Evolutionary conservation across 768 basidiomycete genomes (phyloP).

Genomic region (Termitomyces sp.): DNA sequence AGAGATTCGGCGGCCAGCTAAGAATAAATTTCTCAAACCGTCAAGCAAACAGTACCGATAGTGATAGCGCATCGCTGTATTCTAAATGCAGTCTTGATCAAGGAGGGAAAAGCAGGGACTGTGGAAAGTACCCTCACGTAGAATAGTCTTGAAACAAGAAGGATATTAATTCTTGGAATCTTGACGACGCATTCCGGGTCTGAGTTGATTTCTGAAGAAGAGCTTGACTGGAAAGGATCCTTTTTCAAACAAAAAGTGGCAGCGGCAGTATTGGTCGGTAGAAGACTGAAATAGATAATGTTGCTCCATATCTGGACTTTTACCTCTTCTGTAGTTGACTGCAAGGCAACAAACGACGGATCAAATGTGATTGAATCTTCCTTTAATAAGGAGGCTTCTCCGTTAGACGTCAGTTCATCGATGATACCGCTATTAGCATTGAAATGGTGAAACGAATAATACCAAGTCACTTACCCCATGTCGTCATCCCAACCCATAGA

Average conservation of each 20-base stretch:
- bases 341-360: constrained; percentile 1
- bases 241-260: neutral
- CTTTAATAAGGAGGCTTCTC: too few species aligned
- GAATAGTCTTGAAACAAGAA: constrained; percentile 5
- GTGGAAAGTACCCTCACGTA: neutral
- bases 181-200: neutral
- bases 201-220: too few species aligned
- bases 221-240: too few species aligned
- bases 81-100: neutral
- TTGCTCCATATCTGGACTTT: neutral
- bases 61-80: neutral
- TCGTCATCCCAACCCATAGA: neutral
- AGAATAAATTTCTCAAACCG: neutral
- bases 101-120: neutral
- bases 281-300: constrained; percentile 3
- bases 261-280: neutral
- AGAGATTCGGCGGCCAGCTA: neutral
- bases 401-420: neutral
- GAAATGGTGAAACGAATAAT: neutral
- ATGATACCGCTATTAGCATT: neutral
- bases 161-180: neutral
- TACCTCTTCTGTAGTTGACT: neutral
- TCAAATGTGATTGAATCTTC: neutral
- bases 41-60: neutral
- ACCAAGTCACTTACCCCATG: neutral